These are phyloP conservation scores for Irpex rosettiformis DNA, from an alignment of 1,284 basidiomycete species.

Conservation along the genomic window DNA sequence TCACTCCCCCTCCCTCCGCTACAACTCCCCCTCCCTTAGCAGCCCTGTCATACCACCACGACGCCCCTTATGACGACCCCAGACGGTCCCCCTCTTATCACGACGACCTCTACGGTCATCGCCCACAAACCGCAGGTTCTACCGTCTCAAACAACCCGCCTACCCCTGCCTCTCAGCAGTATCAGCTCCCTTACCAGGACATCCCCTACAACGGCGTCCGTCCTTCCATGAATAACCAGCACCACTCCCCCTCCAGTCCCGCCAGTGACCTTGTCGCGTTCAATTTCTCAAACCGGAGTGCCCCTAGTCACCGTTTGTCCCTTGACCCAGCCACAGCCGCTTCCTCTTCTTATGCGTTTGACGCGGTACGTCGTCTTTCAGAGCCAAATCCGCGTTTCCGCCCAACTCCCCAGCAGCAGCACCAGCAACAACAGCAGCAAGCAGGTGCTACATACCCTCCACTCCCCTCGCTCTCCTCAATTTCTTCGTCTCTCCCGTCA, in stretches of 20 bases:
- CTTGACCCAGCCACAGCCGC: neutral
- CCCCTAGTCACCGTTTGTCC: neutral
- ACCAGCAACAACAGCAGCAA: neutral
- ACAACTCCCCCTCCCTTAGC: slow-evolving; percentile 5
- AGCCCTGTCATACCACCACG: neutral
- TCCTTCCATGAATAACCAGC: neutral
- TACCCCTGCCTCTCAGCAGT: neutral
- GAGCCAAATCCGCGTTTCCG: slow-evolving; percentile 1
- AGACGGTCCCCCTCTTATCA: slow-evolving; percentile 7
- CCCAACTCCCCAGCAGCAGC: neutral
- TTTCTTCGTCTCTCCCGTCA: neutral
- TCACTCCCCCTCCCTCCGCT: slow-evolving; percentile 9
- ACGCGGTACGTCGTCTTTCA: neutral
- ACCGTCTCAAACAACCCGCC: slow-evolving; percentile 4
- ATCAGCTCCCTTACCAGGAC: neutral
- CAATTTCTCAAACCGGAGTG: neutral
- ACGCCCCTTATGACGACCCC: slow-evolving; percentile 5
- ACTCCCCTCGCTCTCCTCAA: slow-evolving; percentile 1
- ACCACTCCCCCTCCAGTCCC: neutral
- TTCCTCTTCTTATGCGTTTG: neutral
- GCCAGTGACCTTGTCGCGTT: slow-evolving; percentile 1
- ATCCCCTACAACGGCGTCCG: neutral
- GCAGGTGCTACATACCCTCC: no score
- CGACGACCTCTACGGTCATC: slow-evolving; percentile 4
- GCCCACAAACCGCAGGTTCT: slow-evolving; percentile 1